A percentile compares a stretch with the other conserved stretches of the same genome.
phyloP scores from a whole-genome alignment of 2,329 filamentous ascomycete genomes.

The Colletotrichum horii region DNA sequence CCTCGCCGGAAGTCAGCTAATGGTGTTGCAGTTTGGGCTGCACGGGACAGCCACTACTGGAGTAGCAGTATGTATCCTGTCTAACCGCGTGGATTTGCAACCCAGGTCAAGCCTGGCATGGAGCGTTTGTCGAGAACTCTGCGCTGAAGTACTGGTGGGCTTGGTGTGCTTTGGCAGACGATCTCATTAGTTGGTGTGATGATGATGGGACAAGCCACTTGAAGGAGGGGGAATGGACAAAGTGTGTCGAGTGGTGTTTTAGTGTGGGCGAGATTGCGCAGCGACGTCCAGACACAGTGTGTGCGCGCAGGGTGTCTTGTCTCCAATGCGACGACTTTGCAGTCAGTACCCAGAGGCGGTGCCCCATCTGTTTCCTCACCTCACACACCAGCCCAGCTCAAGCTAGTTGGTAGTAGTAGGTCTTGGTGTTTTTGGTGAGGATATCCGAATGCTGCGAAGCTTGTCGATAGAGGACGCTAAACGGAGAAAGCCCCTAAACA shows the following conservation, averaged over 20 bases:
- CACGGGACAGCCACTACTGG: slow-evolving; percentile 1
- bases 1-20: background rate
- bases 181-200: background rate
- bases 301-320: background rate
- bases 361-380: background rate
- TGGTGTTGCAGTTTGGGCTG: slow-evolving; percentile 5
- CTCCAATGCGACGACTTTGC: background rate
- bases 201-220: slow-evolving; percentile 19
- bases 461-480: background rate
- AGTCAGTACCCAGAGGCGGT: background rate
- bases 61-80: background rate
- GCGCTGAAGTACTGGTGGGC: background rate
- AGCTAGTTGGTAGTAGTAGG: background rate
- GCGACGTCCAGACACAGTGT: slow-evolving; percentile 11
- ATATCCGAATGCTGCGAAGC: background rate
- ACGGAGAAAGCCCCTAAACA: background rate
- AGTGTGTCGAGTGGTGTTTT: slow-evolving; percentile 22
- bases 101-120: slow-evolving; percentile 6
- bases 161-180: slow-evolving; percentile 1
- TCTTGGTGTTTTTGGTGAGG: background rate
- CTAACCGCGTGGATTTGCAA: slow-evolving; percentile 10
- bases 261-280: slow-evolving; percentile 16
- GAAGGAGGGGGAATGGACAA: slow-evolving; percentile 15
- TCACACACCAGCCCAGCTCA: background rate
- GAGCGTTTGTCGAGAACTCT: slow-evolving; percentile 12